Evolutionary conservation across 208 protist species (phyloP).

Genomic region (Herpetomonas samuelpessoai): DNA sequence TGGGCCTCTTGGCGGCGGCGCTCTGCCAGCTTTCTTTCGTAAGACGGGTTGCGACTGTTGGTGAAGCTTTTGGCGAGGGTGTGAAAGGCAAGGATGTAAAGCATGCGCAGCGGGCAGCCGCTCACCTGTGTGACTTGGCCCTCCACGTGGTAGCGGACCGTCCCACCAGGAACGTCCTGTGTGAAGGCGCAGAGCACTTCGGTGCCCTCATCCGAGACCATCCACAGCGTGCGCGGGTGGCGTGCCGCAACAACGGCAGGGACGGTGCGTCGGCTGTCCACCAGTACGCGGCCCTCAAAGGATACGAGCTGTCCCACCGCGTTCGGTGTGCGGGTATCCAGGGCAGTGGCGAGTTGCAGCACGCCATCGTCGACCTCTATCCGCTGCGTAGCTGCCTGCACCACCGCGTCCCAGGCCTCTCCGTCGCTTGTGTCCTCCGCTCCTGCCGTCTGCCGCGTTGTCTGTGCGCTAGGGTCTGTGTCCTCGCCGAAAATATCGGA

Average conservation of each 20-base stretch:
- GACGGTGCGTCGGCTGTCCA: slow-evolving; percentile 28
- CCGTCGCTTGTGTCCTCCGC: no score
- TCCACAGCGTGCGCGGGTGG: slow-evolving; percentile 56
- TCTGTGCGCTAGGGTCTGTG: neutral
- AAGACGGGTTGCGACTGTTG: slow-evolving; percentile 60
- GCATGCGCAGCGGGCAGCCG: slow-evolving; percentile 19
- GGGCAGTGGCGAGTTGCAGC: neutral
- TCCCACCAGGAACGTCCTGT: slow-evolving; percentile 33
- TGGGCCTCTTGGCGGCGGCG: slow-evolving; percentile 20
- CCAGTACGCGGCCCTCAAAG: slow-evolving; percentile 53
- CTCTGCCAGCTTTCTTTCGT: slow-evolving; percentile 44
- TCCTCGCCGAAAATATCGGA: slow-evolving; percentile 60
- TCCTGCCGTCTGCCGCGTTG: neutral
- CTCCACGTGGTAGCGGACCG: slow-evolving; percentile 81
- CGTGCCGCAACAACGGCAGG: slow-evolving; percentile 44
- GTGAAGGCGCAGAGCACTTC: slow-evolving; percentile 78
- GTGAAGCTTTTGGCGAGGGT: slow-evolving; percentile 68
- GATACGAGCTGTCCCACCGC: slow-evolving; percentile 53
- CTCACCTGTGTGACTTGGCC: slow-evolving; percentile 66
- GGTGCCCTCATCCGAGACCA: slow-evolving; percentile 38
- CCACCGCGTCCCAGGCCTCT: neutral
- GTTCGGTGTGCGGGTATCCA: slow-evolving; percentile 7
- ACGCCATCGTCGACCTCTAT: neutral
- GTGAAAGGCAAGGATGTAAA: slow-evolving; percentile 73
- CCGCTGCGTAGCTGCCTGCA: neutral